These are phyloP conservation scores for Gloeopeniophorella convolvens DNA, from an alignment of 768 basidiomycete genomes.

Conservation along the genomic window DNA sequence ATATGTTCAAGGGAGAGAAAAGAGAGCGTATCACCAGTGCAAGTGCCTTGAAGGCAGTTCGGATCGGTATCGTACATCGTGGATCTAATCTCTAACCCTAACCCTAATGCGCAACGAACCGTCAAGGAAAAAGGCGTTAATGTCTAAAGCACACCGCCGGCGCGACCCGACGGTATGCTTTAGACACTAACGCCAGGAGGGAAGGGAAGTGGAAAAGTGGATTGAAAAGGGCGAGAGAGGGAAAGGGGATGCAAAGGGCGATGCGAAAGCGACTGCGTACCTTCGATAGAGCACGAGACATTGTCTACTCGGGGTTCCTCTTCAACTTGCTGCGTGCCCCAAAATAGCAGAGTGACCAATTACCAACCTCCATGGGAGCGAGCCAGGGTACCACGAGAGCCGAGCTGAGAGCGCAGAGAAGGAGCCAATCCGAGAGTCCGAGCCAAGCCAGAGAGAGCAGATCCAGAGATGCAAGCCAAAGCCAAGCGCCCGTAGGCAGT, in stretches of 20 bases:
- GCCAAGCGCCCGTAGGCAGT: constrained; percentile 5
- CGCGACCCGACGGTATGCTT: neutral
- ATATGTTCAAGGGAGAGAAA: too few species aligned
- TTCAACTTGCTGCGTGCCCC: too few species aligned
- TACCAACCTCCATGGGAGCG: too few species aligned
- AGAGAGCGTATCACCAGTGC: too few species aligned
- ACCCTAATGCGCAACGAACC: constrained; percentile 3
- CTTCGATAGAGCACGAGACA: too few species aligned
- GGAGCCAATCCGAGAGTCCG: neutral
- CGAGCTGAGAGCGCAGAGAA: too few species aligned
- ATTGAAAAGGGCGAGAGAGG: neutral
- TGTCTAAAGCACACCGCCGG: neutral
- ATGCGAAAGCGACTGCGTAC: constrained; percentile 6
- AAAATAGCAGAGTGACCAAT: neutral
- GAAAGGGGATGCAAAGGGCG: constrained; percentile 1
- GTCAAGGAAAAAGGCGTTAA: neutral
- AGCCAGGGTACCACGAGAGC: too few species aligned
- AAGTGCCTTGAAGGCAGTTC: too few species aligned
- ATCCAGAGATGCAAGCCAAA: neutral
- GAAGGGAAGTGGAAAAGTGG: neutral
- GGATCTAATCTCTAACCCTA: constrained; percentile 16
- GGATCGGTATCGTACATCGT: too few species aligned
- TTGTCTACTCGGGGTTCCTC: too few species aligned
- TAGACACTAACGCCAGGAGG: neutral
- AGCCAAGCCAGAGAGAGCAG: neutral